Base-by-base conservation (phyloP, 805 yeast species). In the Metschnikowia matae region DNA sequence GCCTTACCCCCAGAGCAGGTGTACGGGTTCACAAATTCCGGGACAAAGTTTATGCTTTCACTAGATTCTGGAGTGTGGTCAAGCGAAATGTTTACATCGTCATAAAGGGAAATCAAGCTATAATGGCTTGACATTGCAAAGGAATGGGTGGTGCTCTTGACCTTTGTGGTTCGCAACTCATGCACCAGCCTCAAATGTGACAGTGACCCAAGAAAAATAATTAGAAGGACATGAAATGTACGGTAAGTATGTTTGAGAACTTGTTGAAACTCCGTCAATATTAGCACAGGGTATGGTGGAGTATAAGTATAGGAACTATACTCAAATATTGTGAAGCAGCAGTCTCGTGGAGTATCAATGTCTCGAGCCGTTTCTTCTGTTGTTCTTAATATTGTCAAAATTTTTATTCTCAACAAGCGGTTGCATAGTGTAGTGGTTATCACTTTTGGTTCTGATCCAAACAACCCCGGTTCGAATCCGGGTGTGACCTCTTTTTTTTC, bases 401-500 rank as follows among this genome's bases (percentile, higher is more conserved):
- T 1, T 1, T 1, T 11, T n/a, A 29, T 15, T 10, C 17, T 34
- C 46, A 42, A 42, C 18, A 44, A 23, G 87, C 78, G 74, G 74
- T 70, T 68, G 73, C 79, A 80, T 82, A 81, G 87, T 82, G 86
- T 82, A 82, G 86, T 80, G 86, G 86, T 82, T 80, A 82, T 82
- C 86, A 82, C 87, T 74, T 76, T 81, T 80, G 87, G 86, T 82
- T 82, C 80, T 82, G 87, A 82, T 83, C 87, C 87, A 80, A 69
- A 74, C 82, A 81, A 83, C 87, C 86, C 86, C 87, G 82, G 87
- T 83, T 83, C 87, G 87, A 83, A 81, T 81, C 87, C 87, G 87
- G 87, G 87, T 79, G 79, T 77, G 87, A 81, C 86, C 87, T 82
- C 13, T 36, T 51, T 48, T 49, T 4, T 37, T 21, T 8, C 13